Base-by-base conservation (phyloP, 768 basidiomycete genomes). In the Lactifluus subvellereus region DNA sequence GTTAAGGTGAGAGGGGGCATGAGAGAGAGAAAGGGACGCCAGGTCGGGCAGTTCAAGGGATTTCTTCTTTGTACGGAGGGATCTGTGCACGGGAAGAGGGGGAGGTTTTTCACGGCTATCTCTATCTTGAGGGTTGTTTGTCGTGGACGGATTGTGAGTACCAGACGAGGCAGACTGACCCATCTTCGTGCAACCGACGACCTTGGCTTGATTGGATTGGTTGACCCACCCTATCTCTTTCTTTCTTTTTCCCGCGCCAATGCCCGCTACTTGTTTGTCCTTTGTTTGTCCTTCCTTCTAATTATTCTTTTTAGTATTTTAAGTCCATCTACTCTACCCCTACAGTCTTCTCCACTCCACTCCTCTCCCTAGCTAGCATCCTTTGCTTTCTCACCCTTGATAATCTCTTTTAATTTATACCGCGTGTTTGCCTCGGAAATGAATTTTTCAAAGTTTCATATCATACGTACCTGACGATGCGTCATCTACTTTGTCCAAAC, bases 11-110 rank as follows among this genome's bases (percentile, higher is more conserved):
- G 76, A 75, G 48, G 73, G 67, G 54, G 74, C 74, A 61, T 79
- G 78, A 60, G 80, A 78, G 64, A 82, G 69, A 50, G 79, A 74
- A 66, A 82, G 78, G 62, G 75, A 74, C 13, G 80, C 80, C 69
- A 91, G 84, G 77, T 89, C 88, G 57, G 88, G 88, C 30, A 91
- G 79, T 71, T 91, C 87, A 20, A 91, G 82, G 0, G 86, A 87
- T 71, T 80, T 83, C 74, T 87, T 88, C 78, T 86, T 89, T 22
- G 78, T 77, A 45, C 85, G 78, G 61, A 89, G 74, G 49, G 87
- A 86, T 37, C 78, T 77, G 72, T 88, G 86, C 0, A 84, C 75
- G 78, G 45, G 69, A 74, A 45, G 74, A 72, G 20, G 74, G 73
- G 47, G 11, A 35, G 22, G 47, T 22, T 54, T 64, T 59, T 63